Evolutionary conservation across 1,139 yeast genomes (phyloP).

Genomic region (Geotrichum candidum): DNA sequence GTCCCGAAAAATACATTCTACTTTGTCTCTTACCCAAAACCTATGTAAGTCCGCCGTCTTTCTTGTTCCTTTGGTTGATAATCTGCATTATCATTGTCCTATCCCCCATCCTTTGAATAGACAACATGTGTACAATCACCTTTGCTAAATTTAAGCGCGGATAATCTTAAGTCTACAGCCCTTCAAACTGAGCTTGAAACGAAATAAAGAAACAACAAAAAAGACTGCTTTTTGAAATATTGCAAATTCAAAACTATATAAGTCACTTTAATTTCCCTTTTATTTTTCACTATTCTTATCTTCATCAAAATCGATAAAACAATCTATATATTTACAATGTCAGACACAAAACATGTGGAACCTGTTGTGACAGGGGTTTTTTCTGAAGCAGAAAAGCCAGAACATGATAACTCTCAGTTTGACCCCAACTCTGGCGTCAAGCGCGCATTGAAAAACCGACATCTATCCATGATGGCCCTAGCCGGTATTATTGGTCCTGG

Average conservation of each 20-base stretch:
- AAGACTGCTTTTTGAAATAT: background rate
- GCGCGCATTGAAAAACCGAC: slow-evolving; percentile 47
- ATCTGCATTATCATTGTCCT: background rate
- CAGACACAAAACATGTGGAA: background rate
- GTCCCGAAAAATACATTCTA: background rate
- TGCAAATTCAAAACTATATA: background rate
- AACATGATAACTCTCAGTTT: slow-evolving; percentile 15
- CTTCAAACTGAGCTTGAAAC: background rate
- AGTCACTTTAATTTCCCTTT: background rate
- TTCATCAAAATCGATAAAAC: background rate
- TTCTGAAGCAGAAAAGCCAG: slow-evolving; percentile 7
- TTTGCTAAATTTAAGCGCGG: background rate
- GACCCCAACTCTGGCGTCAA: slow-evolving; percentile 41
- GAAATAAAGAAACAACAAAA: background rate
- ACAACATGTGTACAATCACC: background rate
- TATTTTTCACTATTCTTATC: background rate
- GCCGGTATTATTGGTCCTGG: slow-evolving; percentile 72
- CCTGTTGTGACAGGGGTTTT: background rate
- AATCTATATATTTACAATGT: background rate
- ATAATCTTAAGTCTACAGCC: background rate
- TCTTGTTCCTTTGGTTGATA: background rate
- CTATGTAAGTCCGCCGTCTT: background rate
- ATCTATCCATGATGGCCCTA: slow-evolving; percentile 53
- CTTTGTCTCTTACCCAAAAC: background rate
- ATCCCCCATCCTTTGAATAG: background rate